Evolutionary conservation across 1,284 basidiomycete genomes (phyloP).

Genomic region (Golubevia pallescens): DNA sequence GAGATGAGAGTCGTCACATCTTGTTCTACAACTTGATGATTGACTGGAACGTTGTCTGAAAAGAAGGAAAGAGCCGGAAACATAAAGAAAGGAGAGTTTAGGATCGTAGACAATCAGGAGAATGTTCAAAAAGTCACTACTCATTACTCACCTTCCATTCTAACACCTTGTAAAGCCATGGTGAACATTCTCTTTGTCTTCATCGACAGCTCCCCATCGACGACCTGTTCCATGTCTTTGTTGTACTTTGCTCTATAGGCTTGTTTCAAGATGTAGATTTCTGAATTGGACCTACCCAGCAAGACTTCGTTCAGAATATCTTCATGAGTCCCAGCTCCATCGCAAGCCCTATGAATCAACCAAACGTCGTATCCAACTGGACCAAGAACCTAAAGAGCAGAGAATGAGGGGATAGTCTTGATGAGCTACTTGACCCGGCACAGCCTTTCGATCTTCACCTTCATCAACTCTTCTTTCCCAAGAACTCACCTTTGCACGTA

Average conservation of each 20-base stretch:
- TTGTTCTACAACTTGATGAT: conserved; percentile 27
- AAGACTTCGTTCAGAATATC: conserved; percentile 48
- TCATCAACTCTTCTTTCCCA: no score
- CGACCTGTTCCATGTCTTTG: conserved; percentile 41
- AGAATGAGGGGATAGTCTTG: no score
- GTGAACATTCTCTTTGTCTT: conserved; percentile 55
- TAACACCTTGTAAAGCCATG: conserved; percentile 46
- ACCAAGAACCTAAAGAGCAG: conserved; percentile 16
- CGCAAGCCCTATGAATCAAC: conserved; percentile 46
- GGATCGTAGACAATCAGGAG: no score
- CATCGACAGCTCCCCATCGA: conserved; percentile 48
- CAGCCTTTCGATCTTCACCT: no score
- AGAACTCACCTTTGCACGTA: conserved; percentile 37
- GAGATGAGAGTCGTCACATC: conserved; percentile 33
- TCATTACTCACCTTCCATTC: conserved; percentile 17
- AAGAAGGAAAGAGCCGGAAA: no score
- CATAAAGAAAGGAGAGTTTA: no score
- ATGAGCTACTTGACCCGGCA: no score
- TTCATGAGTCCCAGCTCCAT: conserved; percentile 51
- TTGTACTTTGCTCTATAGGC: conserved; percentile 41
- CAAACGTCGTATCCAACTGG: conserved; percentile 48
- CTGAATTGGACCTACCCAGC: conserved; percentile 32
- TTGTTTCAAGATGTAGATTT: conserved; percentile 49
- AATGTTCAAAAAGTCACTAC: no score
- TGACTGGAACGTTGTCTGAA: conserved; percentile 30